phyloP scores from a whole-genome alignment of 169 alveolate species.

The Pseudocohnilembus persalinus region DNA sequence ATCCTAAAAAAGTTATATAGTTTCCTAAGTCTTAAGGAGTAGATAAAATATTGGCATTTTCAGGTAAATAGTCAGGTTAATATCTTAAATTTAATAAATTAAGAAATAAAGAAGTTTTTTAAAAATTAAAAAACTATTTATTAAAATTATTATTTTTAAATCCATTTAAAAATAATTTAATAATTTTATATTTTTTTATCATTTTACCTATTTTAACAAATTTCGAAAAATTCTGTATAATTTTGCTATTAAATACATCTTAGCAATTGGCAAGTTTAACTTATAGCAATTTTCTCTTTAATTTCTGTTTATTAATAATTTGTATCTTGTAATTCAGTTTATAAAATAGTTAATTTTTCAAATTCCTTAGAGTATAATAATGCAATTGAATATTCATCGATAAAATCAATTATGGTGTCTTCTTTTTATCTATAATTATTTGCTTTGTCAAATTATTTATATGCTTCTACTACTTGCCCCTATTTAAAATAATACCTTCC shows the following conservation, averaged over 20 bases:
- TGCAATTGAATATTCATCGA: background rate
- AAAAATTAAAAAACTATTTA: too few species aligned
- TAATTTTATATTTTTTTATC: too few species aligned
- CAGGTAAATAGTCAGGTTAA: background rate
- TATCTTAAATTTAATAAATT: background rate
- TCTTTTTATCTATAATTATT: background rate
- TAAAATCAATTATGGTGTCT: background rate
- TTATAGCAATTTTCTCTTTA: background rate
- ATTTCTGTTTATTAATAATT: background rate
- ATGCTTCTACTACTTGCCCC: background rate
- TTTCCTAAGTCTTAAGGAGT: background rate
- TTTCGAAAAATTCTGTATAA: background rate
- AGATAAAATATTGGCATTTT: background rate
- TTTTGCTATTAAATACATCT: background rate
- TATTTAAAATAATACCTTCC: background rate
- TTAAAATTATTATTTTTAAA: too few species aligned
- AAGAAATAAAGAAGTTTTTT: background rate
- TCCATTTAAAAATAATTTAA: too few species aligned
- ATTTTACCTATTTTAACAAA: background rate
- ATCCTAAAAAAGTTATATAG: background rate
- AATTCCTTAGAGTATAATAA: background rate
- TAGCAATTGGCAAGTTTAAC: background rate
- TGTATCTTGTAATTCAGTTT: background rate
- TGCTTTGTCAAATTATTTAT: background rate
- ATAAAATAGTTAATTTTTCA: background rate